Base-by-base conservation (phyloP, 768 basidiomycete species). In the Suillus spraguei region DNA sequence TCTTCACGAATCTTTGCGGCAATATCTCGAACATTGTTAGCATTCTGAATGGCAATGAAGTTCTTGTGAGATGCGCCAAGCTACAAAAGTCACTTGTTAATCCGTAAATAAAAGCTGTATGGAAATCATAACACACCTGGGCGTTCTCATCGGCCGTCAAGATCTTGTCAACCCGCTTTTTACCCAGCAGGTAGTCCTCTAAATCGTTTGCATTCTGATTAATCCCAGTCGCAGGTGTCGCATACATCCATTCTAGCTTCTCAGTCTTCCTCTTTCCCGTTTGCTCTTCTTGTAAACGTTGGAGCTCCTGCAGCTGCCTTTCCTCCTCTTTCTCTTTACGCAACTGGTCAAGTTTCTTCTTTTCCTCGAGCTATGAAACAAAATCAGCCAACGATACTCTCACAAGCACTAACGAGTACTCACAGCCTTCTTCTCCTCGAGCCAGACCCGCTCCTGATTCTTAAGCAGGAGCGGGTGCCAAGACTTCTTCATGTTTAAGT, bases 391-490 rank as follows among this genome's bases (percentile, higher is more conserved):
- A 56, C 59, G 58, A 49, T 42, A 24, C 9, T 9, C 49, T 44
- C 22, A 63, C 4, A 54, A 6, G 17, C 32, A 24, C 44, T 52
- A 60, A 42, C 59, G 36, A 39, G 20, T 17, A 83, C 92, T 70
- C 74, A 94, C 94, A 60, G 95, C 95, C 74, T 93, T 91, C 86
- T 97, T 95, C 78, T 99, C 97, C 77, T 97, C 92, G 62, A 98
- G 85, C 97, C 97, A 99, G 71, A 99, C 97, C 86, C 92, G 88
- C 88, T 97, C 94, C 89, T 98, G 97, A 80, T 97, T 97, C 76
- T 94, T 95, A 78, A 97, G 78, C 78, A 97, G 92, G 84, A 95
- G 89, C 85, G 96, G 96, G 76, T 98, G 96, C 96, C 96, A 98
- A 67, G 94, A 95, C 85, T 97, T 97, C 80, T 93, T 97, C 96